Evolutionary conservation across 1,284 basidiomycete species (phyloP).

Genomic region (Schizophyllum commune): DNA sequence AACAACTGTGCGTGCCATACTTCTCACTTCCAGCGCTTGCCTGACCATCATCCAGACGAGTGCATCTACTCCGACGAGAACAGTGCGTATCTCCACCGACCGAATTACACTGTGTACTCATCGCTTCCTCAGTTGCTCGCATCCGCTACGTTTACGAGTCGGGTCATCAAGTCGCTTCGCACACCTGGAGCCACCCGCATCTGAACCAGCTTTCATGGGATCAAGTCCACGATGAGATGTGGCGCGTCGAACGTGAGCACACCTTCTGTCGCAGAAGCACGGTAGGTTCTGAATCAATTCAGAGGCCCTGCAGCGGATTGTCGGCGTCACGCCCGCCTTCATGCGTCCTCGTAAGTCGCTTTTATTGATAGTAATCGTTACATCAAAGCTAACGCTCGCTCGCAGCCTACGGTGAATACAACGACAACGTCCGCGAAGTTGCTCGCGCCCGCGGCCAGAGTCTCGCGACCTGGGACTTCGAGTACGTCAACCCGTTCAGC

Average conservation of each 20-base stretch:
- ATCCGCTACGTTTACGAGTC: conserved; percentile 2
- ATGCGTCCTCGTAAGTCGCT: conserved; percentile 2
- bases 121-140: neutral
- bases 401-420: conserved; percentile 31
- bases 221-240: conserved; percentile 11
- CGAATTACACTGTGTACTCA: neutral
- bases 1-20: conserved; percentile 1
- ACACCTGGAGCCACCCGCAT: conserved; percentile 16
- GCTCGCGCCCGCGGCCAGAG: conserved; percentile 6
- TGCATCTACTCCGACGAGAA: conserved; percentile 2
- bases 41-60: neutral
- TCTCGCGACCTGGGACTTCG: conserved; percentile 5
- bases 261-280: neutral
- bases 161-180: conserved; percentile 18
- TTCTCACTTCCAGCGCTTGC: neutral
- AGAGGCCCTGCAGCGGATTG: conserved; percentile 1
- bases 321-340: conserved; percentile 11
- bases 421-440: conserved; percentile 34
- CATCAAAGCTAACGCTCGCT: neutral
- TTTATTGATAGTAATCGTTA: neutral
- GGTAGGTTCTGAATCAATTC: too few species aligned
- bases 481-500: conserved; percentile 22
- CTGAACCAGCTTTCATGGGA: conserved; percentile 9
- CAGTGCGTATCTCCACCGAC: neutral
- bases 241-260: conserved; percentile 8